These are phyloP conservation scores for Xerocomus nothofagi DNA, from an alignment of 1,284 basidiomycete genomes.

Conservation along the genomic window DNA sequence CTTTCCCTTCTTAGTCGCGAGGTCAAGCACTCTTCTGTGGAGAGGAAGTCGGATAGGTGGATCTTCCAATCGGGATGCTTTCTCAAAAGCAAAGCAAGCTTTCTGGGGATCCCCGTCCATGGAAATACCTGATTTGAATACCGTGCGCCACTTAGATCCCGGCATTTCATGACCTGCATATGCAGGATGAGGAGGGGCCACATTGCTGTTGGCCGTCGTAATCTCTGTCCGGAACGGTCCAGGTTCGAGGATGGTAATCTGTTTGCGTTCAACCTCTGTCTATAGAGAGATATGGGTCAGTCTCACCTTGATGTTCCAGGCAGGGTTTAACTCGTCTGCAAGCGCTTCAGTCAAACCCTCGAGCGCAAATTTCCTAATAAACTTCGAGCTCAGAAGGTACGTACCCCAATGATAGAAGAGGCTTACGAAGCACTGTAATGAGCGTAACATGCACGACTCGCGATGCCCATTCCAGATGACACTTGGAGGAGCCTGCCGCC, in stretches of 20 bases:
- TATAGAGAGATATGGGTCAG: no score
- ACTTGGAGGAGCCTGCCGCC: constrained; percentile 37
- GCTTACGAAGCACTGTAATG: constrained; percentile 28
- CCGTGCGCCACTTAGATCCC: constrained; percentile 9
- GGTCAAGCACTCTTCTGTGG: constrained; percentile 12
- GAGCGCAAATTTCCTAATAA: constrained; percentile 27
- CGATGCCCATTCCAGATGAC: constrained; percentile 27
- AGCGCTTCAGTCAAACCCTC: constrained; percentile 27
- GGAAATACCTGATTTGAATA: neutral
- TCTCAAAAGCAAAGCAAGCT: no score
- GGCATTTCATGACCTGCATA: constrained; percentile 15
- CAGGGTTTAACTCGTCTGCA: constrained; percentile 26
- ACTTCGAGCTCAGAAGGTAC: neutral
- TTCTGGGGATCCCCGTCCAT: constrained; percentile 14
- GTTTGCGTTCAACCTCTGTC: no score
- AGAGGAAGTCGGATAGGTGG: constrained; percentile 33
- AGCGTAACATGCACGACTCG: constrained; percentile 4
- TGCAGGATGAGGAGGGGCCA: constrained; percentile 15
- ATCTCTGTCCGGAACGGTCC: constrained; percentile 18
- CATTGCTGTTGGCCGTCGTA: neutral
- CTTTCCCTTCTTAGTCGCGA: constrained; percentile 16
- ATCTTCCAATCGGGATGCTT: constrained; percentile 8
- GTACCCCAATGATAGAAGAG: neutral
- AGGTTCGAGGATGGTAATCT: no score
- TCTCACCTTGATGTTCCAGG: neutral